phyloP scores from a whole-genome alignment of 2,329 filamentous ascomycete species.

The Penicillium expansum region DNA sequence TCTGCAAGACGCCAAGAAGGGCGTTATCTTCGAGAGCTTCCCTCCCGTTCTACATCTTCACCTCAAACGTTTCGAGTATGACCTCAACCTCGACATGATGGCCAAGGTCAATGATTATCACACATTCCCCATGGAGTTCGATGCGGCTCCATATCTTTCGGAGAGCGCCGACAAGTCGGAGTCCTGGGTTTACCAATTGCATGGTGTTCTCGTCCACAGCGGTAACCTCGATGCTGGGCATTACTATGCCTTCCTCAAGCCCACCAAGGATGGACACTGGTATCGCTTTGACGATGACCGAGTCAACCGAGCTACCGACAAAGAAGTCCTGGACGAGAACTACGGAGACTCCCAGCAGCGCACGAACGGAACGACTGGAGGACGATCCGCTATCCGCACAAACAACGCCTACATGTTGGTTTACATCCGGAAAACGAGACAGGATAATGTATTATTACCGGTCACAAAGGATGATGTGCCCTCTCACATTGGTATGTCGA shows the following conservation, averaged over 20 bases:
- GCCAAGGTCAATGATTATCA: constrained; percentile 76
- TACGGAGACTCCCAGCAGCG: constrained; percentile 82
- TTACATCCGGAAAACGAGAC: constrained; percentile 81
- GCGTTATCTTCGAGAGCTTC: constrained; percentile 94
- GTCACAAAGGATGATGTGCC: constrained; percentile 79
- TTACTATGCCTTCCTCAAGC: constrained; percentile 97
- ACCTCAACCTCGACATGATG: constrained; percentile 93
- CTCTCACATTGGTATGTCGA: constrained; percentile 59
- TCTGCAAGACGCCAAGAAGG: constrained; percentile 94
- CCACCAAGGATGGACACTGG: constrained; percentile 87
- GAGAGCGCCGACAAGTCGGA: constrained; percentile 84
- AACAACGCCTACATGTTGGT: constrained; percentile 98
- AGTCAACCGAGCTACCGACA: constrained; percentile 87
- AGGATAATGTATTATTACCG: constrained; percentile 77
- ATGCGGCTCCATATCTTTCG: constrained; percentile 78
- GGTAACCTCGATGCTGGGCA: constrained; percentile 96
- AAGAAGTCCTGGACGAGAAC: constrained; percentile 93
- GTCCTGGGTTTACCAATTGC: constrained; percentile 85
- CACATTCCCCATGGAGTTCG: constrained; percentile 50
- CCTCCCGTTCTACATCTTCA: constrained; percentile 92
- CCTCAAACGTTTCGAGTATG: constrained; percentile 96
- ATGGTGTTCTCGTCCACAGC: constrained; percentile 93
- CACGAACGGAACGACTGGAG: constrained; percentile 55
- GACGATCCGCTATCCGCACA: constrained; percentile 63
- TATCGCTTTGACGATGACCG: constrained; percentile 98